phyloP scores from a whole-genome alignment of 1,139 yeast genomes.

The Diutina catenulata region DNA sequence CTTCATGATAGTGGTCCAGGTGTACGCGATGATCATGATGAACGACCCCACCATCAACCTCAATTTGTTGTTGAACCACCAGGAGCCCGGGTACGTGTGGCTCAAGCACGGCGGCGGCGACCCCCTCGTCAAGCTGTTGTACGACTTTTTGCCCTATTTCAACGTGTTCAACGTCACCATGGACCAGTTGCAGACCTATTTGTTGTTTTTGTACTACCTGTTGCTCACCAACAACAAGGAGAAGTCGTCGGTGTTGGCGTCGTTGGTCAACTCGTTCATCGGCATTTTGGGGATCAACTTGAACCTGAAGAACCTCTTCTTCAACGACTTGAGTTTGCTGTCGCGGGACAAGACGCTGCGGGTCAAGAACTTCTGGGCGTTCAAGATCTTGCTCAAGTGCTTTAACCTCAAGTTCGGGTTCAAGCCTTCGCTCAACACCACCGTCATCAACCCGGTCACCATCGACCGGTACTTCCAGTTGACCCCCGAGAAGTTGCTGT shows the following conservation, averaged over 20 bases:
- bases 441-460: slow-evolving; percentile 28
- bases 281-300: slow-evolving; percentile 37
- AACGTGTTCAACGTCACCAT: slow-evolving; percentile 34
- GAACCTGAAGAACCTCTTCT: slow-evolving; percentile 33
- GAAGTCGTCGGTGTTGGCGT: slow-evolving; percentile 30
- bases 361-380: slow-evolving; percentile 52
- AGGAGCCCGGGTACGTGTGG: slow-evolving; percentile 23
- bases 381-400: slow-evolving; percentile 39
- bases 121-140: slow-evolving; percentile 24
- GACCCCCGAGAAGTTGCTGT: slow-evolving; percentile 34
- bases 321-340: slow-evolving; percentile 30
- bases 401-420: slow-evolving; percentile 40
- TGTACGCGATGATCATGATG: slow-evolving; percentile 37
- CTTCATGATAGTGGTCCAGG: slow-evolving; percentile 35
- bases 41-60: slow-evolving; percentile 35
- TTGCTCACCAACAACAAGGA: slow-evolving; percentile 36
- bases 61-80: slow-evolving; percentile 28
- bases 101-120: slow-evolving; percentile 10
- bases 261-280: slow-evolving; percentile 33
- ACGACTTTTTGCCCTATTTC: slow-evolving; percentile 35
- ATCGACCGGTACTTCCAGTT: slow-evolving; percentile 36
- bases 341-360: slow-evolving; percentile 34
- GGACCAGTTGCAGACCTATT: slow-evolving; percentile 29
- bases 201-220: slow-evolving; percentile 31
- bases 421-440: slow-evolving; percentile 18